Conservation (phyloP, 371 early-diverging fungal species). For the Apophysomyces variabilis region DNA sequence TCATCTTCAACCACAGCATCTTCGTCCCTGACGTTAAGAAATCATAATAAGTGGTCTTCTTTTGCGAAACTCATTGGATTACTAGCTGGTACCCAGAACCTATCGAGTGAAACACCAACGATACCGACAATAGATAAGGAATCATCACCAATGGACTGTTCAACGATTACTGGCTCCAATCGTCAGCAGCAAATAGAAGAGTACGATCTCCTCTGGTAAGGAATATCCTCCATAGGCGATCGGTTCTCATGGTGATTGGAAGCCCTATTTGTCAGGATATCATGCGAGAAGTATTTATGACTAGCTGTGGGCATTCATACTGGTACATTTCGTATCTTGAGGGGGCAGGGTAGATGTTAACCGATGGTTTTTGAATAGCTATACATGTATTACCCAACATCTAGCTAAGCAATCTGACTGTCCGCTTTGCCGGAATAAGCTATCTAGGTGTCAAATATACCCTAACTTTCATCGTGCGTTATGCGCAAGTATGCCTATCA, state of each 20-base stretch:
- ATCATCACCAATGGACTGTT: not conserved
- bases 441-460: conserved; percentile 69
- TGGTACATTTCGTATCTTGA: conserved; percentile 59
- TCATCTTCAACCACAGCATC: not conserved
- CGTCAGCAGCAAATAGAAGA: not conserved
- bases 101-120: not conserved
- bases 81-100: not conserved
- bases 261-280: conserved; percentile 75
- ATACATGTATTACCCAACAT: conserved; percentile 75
- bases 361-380: conserved; percentile 38
- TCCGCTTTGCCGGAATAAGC: conserved; percentile 68
- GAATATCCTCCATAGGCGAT: not conserved
- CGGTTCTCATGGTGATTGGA: not conserved
- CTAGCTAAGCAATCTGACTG: conserved; percentile 64
- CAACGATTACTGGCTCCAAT: not conserved
- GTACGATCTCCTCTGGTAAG: not conserved
- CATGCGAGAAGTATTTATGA: conserved; percentile 77
- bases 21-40: not conserved
- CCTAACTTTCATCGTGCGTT: conserved; percentile 81
- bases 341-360: not conserved
- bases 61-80: not conserved
- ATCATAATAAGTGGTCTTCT: conserved; percentile 2
- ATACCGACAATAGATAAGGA: not conserved
- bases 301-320: conserved; percentile 88
- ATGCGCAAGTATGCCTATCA: not conserved